Evolutionary conservation across 2,329 filamentous ascomycete species (phyloP).

Genomic region (Xylariaceae sp.): DNA sequence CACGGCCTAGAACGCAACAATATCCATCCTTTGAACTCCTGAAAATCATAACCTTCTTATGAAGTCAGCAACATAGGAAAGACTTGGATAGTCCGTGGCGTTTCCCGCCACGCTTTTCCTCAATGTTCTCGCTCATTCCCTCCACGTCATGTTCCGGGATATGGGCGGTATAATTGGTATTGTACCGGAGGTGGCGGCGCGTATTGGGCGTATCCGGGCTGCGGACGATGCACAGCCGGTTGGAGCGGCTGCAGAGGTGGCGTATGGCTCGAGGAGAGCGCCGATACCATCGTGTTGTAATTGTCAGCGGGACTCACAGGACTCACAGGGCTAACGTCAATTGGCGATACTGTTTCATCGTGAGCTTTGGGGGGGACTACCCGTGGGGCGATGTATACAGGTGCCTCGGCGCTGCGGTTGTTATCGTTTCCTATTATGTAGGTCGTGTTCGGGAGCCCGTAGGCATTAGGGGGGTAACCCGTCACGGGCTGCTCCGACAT

Average conservation of each 20-base stretch:
- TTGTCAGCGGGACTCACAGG: constrained; percentile 21
- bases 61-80: not conserved
- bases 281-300: constrained; percentile 26
- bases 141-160: constrained; percentile 22
- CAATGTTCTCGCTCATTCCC: not conserved
- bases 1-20: constrained; percentile 7
- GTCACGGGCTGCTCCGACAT: constrained; percentile 18
- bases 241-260: constrained; percentile 21
- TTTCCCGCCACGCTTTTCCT: not conserved
- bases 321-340: constrained; percentile 18
- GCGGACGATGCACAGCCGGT: constrained; percentile 16
- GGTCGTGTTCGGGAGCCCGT: constrained; percentile 13
- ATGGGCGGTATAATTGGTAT: constrained; percentile 29
- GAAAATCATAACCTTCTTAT: not conserved
- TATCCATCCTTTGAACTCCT: not conserved
- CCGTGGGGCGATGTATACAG: constrained; percentile 13
- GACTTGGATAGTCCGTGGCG: not conserved
- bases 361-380: constrained; percentile 9
- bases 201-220: constrained; percentile 28
- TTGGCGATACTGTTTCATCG: constrained; percentile 20
- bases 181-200: constrained; percentile 30
- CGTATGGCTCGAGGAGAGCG: constrained; percentile 22
- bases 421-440: constrained; percentile 11
- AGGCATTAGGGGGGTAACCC: constrained; percentile 15
- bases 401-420: constrained; percentile 11